Base-by-base conservation (phyloP, 148 eudicot species). In the Polygonum aviculare region DNA sequence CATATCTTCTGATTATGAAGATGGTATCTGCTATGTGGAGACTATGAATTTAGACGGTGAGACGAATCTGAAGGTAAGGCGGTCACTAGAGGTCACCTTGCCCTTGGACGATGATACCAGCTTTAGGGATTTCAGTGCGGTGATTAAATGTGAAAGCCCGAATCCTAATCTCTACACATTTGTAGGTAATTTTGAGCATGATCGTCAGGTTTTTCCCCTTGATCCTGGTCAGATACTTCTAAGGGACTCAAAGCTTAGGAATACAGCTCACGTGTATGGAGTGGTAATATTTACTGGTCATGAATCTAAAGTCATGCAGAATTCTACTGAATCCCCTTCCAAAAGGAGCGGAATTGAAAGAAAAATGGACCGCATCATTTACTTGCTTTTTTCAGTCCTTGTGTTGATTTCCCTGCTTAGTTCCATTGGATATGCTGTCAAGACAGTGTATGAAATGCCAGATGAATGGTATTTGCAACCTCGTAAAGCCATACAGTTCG, bases 11-110 rank as follows among this genome's bases (percentile, higher is more conserved):
- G 90, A 95, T 83, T 90, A 90, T 72, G 97, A 94, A 74, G 98
- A 94, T 78, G 98, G 98, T 31, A 94, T 92, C 57, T 92, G 98
- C 79, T 94, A 92, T 54, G 98, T 94, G 48, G 98, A 94, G 81
- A 94, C 98, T 45, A 95, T 95, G 98, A 95, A 95, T 77, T 83
- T 95, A 81, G 98, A 95, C 78, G 98, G 98, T 31, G 98, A 94
- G 85, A 94, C 98, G 12, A 94, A 94, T 78, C 85, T 94, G 77
- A 94, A 94, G 81, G 90, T 92, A 31, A 91, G 92, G 80, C 89
- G 96, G 79, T 83, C 96, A 50, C 51, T 89, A 76, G 98, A 94
- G 86, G 86, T 85, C 74, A 92, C 97, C n/a, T 75, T 90, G 63
- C 77, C 90, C 35, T 77, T 90, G 36, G 96, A 92, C 18, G 92